These are phyloP conservation scores for Colletotrichum higginsianum DNA, from an alignment of 2,329 filamentous ascomycete species.

Conservation along the genomic window DNA sequence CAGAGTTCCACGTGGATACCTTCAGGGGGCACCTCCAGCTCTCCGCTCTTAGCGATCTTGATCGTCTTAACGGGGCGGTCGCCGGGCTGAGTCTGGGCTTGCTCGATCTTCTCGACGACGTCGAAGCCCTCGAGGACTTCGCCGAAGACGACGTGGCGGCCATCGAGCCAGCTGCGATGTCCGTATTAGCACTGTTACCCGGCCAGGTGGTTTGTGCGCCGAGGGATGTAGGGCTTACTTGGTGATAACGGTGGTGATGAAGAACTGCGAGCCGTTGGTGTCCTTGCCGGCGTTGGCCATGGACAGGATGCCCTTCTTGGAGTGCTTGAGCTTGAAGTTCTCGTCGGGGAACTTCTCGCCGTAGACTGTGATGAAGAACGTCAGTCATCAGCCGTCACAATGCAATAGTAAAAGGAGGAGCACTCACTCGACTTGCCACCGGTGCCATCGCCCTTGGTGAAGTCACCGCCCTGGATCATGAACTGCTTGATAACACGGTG, in stretches of 20 bases:
- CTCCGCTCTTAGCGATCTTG: constrained; percentile 87
- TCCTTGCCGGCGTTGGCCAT: constrained; percentile 90
- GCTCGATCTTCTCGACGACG: constrained; percentile 84
- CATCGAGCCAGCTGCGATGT: constrained; percentile 80
- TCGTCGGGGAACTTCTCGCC: constrained; percentile 87
- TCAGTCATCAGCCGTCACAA: background rate
- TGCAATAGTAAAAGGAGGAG: background rate
- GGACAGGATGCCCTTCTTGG: constrained; percentile 85
- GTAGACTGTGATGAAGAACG: constrained; percentile 71
- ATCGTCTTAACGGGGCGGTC: constrained; percentile 80
- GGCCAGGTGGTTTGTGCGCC: background rate
- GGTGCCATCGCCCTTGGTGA: constrained; percentile 85
- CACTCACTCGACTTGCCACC: constrained; percentile 86
- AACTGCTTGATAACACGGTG: constrained; percentile 93
- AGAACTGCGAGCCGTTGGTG: constrained; percentile 92
- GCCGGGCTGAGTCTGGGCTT: constrained; percentile 73
- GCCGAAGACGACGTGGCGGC: constrained; percentile 88
- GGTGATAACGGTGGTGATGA: constrained; percentile 88
- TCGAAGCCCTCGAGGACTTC: constrained; percentile 91
- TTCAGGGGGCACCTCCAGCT: constrained; percentile 87
- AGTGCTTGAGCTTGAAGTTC: constrained; percentile 97
- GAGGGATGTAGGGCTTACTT: constrained; percentile 64
- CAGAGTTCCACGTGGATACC: constrained; percentile 94
- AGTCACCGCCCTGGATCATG: constrained; percentile 94
- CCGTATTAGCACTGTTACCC: constrained; percentile 25